Conservation (phyloP, 768 basidiomycete genomes). For the Hericium alpestre region DNA sequence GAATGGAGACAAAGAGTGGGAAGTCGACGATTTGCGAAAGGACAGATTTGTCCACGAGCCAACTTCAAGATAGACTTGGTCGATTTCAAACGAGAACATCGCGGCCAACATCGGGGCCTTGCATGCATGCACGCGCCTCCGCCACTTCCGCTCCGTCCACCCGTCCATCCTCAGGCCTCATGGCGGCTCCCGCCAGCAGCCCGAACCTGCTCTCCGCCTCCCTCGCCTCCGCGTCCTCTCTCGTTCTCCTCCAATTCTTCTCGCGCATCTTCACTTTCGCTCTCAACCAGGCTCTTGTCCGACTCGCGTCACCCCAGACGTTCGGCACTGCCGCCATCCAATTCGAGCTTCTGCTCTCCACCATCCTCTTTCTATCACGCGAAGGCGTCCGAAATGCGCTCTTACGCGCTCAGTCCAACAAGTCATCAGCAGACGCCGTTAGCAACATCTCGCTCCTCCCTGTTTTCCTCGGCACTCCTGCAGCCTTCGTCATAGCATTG, state of each 20-base stretch:
- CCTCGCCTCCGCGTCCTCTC: slow-evolving; percentile 42
- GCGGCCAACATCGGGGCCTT: not conserved
- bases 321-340: slow-evolving; percentile 90
- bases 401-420: slow-evolving; percentile 38
- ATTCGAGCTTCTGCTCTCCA: slow-evolving; percentile 83
- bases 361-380: slow-evolving; percentile 85
- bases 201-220: slow-evolving; percentile 23
- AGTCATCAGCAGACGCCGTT: slow-evolving; percentile 8
- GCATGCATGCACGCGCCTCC: not conserved
- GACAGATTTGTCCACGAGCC: not conserved
- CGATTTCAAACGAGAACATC: not conserved
- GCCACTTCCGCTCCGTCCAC: not conserved
- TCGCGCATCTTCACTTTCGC: slow-evolving; percentile 79
- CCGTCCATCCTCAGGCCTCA: not conserved
- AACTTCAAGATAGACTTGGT: not conserved
- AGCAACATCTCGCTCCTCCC: slow-evolving; percentile 58
- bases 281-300: slow-evolving; percentile 80
- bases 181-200: not conserved
- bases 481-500: slow-evolving; percentile 40
- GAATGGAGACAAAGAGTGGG: not conserved
- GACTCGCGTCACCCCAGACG: slow-evolving; percentile 54
- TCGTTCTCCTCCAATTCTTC: slow-evolving; percentile 79
- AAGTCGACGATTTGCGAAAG: not conserved
- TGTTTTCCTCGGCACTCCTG: slow-evolving; percentile 53
- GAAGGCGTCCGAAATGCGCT: slow-evolving; percentile 87